Base-by-base conservation (phyloP, 2,329 filamentous ascomycete species). In the Cercospora brassicicola region DNA sequence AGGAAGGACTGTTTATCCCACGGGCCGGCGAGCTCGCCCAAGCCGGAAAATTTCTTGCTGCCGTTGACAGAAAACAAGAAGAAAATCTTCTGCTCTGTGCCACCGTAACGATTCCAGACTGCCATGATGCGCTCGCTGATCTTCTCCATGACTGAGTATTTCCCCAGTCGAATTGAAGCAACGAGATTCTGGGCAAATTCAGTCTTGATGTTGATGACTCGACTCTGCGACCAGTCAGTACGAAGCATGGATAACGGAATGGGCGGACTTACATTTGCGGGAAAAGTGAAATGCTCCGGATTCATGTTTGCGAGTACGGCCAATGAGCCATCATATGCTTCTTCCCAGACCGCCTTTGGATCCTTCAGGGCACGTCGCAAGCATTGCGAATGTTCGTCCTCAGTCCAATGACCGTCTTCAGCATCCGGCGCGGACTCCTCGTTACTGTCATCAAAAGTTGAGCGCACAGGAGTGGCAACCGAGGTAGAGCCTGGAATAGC, bases 11-110 rank as follows among this genome's bases (percentile, higher is more conserved):
- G 55, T 1, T 60, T 67, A 10, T 74, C 65, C 70, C 72, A 76
- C 6, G 70, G 67, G 1, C 72, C 74, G 10, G 53, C 56, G 71
- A 78, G 73, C 66, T 77, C 73, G n/a, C 73, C 76, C 42, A 78
- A 42, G n/a, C 72, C 76, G 57, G 72, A 75, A 62, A 71, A 78
- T 18, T 74, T 71, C 66, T 75, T 75, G 55, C 65, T 64, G 53
- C 73, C 72, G 30, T 73, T 77, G 65, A 77, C 65, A 15, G 76
- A 74, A 66, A 78, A 75, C 36, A 78, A 61, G 53, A 77, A 71
- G 39, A 75, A 64, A 2, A 77, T 68, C 65, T 75, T 73, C 61
- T 75, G 72, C 10, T 51, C 33, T 4, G 67, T 30, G 13, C 66
- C 59, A 4, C 69, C 45, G 57, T 72, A 73, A 8, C 64, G 64